Base-by-base conservation (phyloP, 139 green algal genomes). In the Haematococcus lacustris region DNA sequence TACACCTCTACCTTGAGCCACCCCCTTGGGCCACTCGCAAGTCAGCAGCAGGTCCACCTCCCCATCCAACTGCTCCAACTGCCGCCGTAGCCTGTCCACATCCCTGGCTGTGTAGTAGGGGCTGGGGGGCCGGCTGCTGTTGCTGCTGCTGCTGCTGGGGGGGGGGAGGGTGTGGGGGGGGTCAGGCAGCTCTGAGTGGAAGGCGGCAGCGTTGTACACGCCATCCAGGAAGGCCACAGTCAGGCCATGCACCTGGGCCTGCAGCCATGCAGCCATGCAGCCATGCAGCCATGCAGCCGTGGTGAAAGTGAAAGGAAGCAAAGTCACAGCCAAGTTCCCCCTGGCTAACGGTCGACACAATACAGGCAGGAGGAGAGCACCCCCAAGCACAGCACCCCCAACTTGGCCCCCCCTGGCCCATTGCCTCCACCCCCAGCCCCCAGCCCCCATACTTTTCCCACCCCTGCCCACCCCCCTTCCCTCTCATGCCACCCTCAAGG, bases 1-100 rank as follows among this genome's bases (percentile, higher is more conserved):
- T 3, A 2, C 28, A 57, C 35, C 7, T 3, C 38, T 57, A 53
- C 2, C 37, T 34, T 28, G 2, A 70, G 28, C 28, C 30, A 71
- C n/a, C 40, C 28, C 41, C 66, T 62, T 66, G 3, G 92, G 92
- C 92, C 92, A 97, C 68, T 96, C 87, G 66, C 85, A 89, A 0
- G 90, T 95, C 7, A 97, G 81, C 43, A 96, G 78, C 35, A 97
- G 38, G 71, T 97, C 92, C 26, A 97, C 79, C 39, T 97, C 92
- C 0, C 88, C 91, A 34, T 84, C 75, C 21, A 81, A 66, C 6
- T 75, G 38, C 9, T 75, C 63, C 51, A 93, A 51, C 25, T 72
- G 66, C 13, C 80, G 38, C 53, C 89, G 87, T 23, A 96, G 51
- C 2, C 25, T 25, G 23, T 75, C 73, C 43, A 95, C 78, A 73